phyloP scores from a whole-genome alignment of 345 rosid genomes.

The Populus ilicifolia region DNA sequence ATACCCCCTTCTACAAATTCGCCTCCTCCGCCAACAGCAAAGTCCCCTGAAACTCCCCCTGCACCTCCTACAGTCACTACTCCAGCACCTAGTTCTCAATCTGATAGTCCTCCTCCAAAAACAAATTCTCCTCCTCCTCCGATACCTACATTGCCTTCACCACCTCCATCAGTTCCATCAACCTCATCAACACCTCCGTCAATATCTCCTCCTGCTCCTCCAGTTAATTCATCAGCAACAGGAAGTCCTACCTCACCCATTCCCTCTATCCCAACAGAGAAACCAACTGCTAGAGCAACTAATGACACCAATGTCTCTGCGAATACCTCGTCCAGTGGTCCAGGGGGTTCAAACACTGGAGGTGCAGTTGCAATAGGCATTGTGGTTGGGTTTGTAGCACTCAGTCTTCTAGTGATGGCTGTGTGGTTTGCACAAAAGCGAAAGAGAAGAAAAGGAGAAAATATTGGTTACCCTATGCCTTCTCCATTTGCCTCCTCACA shows the following conservation, averaged over 20 bases:
- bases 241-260: conserved; percentile 42
- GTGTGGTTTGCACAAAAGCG: conserved; percentile 62
- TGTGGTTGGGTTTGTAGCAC: conserved; percentile 54
- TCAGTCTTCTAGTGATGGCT: conserved; percentile 65
- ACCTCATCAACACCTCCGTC: conserved; percentile 37
- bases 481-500: conserved; percentile 83
- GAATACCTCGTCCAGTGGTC: conserved; percentile 32
- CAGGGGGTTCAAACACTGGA: conserved; percentile 47
- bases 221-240: conserved; percentile 34
- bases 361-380: conserved; percentile 61
- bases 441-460: conserved; percentile 48
- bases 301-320: conserved; percentile 30
- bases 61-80: conserved; percentile 31
- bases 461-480: conserved; percentile 55
- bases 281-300: conserved; percentile 71
- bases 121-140: conserved; percentile 37
- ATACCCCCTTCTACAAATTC: conserved; percentile 29
- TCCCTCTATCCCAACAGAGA: conserved; percentile 67
- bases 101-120: conserved; percentile 45
- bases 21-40: conserved; percentile 43
- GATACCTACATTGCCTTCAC: conserved; percentile 32
- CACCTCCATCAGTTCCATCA: conserved; percentile 55
- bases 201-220: conserved; percentile 52
- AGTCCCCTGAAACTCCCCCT: conserved; percentile 38
- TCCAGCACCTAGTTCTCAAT: conserved; percentile 31